Evolutionary conservation across 2,329 filamentous ascomycete species (phyloP), one percentile per base, ranked within the genome.

Genomic region (Sporothrix luriei): DNA sequence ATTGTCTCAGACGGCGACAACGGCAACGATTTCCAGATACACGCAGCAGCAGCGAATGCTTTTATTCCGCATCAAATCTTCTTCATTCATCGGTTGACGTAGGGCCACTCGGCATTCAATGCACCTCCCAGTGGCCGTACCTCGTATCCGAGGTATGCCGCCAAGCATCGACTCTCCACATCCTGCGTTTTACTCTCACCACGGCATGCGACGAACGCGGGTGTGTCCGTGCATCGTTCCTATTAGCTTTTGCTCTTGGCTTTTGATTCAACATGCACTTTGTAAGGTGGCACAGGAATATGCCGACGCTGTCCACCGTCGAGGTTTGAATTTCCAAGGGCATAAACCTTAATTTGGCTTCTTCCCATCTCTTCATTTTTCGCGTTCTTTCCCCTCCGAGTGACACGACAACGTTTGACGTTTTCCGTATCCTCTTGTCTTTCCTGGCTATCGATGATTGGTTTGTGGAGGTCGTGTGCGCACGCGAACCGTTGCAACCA

Each of bases 331-430:
- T 19, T 43, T 59, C 21, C 59, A 29, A 40, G 19, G 38, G 11
- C 16, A 26, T 49, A 49, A 65, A 65, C 43, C 61, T 65, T 65
- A 65, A 49, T 51, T 49, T 26, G 40, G 43, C 33, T 57, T 4
- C 24, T 19, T 33, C 33, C 9, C 33, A 3, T 38, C 55, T 29
- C 55, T 14, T 52, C 43, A 10, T 43, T 61, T 40, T 43, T 61
- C 55, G n/a, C 19, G 33, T 11, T 38, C 40, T 59, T 57, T 40
- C 7, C n/a, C 33, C 21, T 61, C 55, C 33, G 55, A 61, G 55
- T 38, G n/a, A 61, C 14, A 24, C 26, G 33, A 11, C 24, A 33
- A 33, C 33, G 6, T 33, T 7, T 7, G 55, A 40, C n/a, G 11
- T 33, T 21, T 19, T 33, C 7, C n/a, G n/a, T 61, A 43, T 21